Conservation (phyloP, 345 rosid genomes). For the Eucalyptus urophylla region DNA sequence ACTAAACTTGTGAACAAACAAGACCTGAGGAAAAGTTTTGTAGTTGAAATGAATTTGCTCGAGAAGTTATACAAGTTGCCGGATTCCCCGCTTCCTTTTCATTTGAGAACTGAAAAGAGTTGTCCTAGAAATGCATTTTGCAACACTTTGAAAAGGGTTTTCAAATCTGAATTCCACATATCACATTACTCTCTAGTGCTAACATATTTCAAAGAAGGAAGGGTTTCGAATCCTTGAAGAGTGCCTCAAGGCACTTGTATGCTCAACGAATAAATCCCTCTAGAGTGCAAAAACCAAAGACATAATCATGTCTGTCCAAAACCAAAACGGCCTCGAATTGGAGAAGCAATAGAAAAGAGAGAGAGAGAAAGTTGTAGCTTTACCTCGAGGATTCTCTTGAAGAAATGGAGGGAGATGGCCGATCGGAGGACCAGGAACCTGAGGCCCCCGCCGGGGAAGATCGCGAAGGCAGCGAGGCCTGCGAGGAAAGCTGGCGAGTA, state of each 20-base stretch:
- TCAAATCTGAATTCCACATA: not conserved
- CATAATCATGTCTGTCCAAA: not conserved
- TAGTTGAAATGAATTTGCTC: not conserved
- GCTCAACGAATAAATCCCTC: not conserved
- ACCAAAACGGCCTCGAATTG: not conserved
- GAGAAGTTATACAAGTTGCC: not conserved
- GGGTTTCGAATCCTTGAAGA: not conserved
- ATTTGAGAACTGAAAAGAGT: not conserved
- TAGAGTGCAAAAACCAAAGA: not conserved
- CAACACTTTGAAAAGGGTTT: not conserved
- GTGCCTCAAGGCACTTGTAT: not conserved
- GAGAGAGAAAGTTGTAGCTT: not conserved
- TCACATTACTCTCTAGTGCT: not conserved
- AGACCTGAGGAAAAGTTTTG: not conserved
- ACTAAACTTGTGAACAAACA: slow-evolving; percentile 9
- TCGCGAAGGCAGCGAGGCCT: slow-evolving; percentile 30
- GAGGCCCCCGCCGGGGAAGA: slow-evolving; percentile 15
- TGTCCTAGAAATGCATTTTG: not conserved
- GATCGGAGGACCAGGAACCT: slow-evolving; percentile 41
- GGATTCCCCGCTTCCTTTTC: not conserved
- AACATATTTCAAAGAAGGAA: not conserved
- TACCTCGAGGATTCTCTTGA: slow-evolving; percentile 58
- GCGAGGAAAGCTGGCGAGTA: slow-evolving; percentile 56
- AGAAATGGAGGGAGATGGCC: slow-evolving; percentile 54
- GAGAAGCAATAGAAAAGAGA: not conserved